Evolutionary conservation across 371 early-diverging fungal species (phyloP).

Genomic region (Capniomyces stellatus): DNA sequence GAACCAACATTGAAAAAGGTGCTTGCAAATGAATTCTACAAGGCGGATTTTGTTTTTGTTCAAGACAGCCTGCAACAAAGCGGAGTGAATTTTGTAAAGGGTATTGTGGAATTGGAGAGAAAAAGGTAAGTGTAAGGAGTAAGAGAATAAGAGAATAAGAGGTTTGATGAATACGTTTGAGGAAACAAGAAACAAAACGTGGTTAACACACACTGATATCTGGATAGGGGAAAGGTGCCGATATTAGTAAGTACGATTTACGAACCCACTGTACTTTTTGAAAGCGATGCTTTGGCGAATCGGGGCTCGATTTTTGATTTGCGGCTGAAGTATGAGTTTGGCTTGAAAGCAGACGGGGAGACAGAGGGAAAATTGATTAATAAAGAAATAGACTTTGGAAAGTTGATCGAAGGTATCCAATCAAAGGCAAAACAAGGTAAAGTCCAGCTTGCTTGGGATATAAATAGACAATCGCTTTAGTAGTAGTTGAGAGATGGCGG

Average conservation of each 20-base stretch:
- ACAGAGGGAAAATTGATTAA: background rate
- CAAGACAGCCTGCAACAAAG: slow-evolving; percentile 1
- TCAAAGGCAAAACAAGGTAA: background rate
- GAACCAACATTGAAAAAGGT: background rate
- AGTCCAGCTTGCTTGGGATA: background rate
- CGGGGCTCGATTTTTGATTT: background rate
- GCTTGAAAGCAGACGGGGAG: too few species aligned
- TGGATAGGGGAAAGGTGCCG: background rate
- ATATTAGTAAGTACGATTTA: background rate
- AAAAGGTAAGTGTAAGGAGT: background rate
- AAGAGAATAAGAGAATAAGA: background rate
- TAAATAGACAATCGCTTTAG: background rate
- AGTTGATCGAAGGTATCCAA: background rate
- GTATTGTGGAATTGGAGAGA: background rate
- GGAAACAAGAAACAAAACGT: background rate
- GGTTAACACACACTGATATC: background rate
- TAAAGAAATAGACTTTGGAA: background rate
- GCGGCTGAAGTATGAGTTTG: too few species aligned
- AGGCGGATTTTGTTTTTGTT: background rate
- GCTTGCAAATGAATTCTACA: background rate
- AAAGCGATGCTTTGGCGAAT: background rate
- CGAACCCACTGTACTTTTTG: background rate
- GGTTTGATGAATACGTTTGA: background rate
- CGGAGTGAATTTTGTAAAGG: background rate
- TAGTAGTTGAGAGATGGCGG: background rate